These are phyloP conservation scores for Tuber calosporum DNA, from an alignment of 495 filamentous ascomycete genomes.

Conservation along the genomic window DNA sequence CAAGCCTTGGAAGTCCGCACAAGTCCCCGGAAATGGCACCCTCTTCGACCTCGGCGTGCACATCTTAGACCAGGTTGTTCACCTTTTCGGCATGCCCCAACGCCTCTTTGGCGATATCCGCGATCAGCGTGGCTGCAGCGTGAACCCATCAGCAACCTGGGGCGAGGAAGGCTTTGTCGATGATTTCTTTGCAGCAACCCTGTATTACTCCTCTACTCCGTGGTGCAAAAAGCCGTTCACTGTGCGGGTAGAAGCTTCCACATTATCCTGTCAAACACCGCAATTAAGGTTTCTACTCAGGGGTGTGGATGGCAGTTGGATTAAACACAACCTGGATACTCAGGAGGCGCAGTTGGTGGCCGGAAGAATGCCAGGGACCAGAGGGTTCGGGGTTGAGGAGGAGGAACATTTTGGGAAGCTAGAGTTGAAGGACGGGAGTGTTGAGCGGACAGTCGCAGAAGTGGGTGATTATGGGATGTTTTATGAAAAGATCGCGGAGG, in stretches of 20 bases:
- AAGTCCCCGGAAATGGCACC: slow-evolving; percentile 60
- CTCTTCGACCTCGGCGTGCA: slow-evolving; percentile 82
- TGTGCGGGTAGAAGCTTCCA: slow-evolving; percentile 47
- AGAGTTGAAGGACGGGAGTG: slow-evolving; percentile 44
- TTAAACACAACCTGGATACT: slow-evolving; percentile 69
- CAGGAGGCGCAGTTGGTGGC: slow-evolving; percentile 76
- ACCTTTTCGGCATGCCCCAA: slow-evolving; percentile 68
- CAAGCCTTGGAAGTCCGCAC: slow-evolving; percentile 61
- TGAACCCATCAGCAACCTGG: slow-evolving; percentile 21
- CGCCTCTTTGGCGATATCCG: slow-evolving; percentile 61
- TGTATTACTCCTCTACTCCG: slow-evolving; percentile 25
- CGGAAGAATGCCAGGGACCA: slow-evolving; percentile 48
- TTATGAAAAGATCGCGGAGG: slow-evolving; percentile 62
- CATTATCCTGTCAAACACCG: slow-evolving; percentile 61
- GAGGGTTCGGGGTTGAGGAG: slow-evolving; percentile 58
- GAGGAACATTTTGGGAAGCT: slow-evolving; percentile 46
- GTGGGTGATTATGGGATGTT: slow-evolving; percentile 63
- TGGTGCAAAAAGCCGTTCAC: slow-evolving; percentile 22
- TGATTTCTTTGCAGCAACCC: slow-evolving; percentile 34
- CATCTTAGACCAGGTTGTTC: slow-evolving; percentile 71
- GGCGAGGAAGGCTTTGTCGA: slow-evolving; percentile 38
- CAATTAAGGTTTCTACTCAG: slow-evolving; percentile 77
- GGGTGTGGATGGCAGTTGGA: slow-evolving; percentile 71
- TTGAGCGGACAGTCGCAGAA: slow-evolving; percentile 39
- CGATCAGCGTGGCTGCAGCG: slow-evolving; percentile 53